Evolutionary conservation across 805 yeast genomes (phyloP).

Genomic region (Suhomyces sp.): DNA sequence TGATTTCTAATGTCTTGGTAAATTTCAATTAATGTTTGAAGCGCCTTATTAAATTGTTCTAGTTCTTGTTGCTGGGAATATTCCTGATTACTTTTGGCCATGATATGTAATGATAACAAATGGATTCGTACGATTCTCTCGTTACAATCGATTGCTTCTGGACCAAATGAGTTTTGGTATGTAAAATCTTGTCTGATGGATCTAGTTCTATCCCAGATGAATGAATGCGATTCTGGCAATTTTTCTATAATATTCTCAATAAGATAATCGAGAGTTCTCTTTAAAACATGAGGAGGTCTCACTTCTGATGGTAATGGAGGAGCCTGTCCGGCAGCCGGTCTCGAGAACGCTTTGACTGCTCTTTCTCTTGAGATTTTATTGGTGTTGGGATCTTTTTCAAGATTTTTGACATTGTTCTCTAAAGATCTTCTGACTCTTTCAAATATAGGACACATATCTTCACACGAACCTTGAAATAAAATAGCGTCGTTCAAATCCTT

Average conservation of each 20-base stretch:
- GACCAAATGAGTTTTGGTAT: slow-evolving; percentile 89
- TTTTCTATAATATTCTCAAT: slow-evolving; percentile 60
- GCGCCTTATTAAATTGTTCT: slow-evolving; percentile 88
- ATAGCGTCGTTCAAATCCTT: slow-evolving; percentile 89
- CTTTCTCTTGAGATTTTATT: slow-evolving; percentile 53
- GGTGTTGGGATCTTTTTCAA: slow-evolving; percentile 63
- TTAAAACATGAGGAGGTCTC: slow-evolving; percentile 80
- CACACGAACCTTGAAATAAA: slow-evolving; percentile 80
- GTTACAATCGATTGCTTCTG: slow-evolving; percentile 90
- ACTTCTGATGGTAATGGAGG: slow-evolving; percentile 98
- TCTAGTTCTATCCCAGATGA: slow-evolving; percentile 95
- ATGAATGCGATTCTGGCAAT: slow-evolving; percentile 83
- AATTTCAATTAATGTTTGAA: slow-evolving; percentile 85
- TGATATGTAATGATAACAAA: slow-evolving; percentile 72
- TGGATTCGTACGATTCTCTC: slow-evolving; percentile 91
- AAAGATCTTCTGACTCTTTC: slow-evolving; percentile 85
- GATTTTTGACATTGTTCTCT: slow-evolving; percentile 79
- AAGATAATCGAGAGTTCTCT: slow-evolving; percentile 66
- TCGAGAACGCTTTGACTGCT: slow-evolving; percentile 88
- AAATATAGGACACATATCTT: slow-evolving; percentile 92
- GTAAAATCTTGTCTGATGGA: slow-evolving; percentile 97
- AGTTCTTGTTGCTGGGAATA: slow-evolving; percentile 93
- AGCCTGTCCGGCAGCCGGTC: slow-evolving; percentile 98
- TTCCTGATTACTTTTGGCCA: slow-evolving; percentile 71
- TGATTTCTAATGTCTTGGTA: slow-evolving; percentile 74